Evolutionary conservation across 768 basidiomycete genomes (phyloP).

Genomic region (Auricularia sp.): DNA sequence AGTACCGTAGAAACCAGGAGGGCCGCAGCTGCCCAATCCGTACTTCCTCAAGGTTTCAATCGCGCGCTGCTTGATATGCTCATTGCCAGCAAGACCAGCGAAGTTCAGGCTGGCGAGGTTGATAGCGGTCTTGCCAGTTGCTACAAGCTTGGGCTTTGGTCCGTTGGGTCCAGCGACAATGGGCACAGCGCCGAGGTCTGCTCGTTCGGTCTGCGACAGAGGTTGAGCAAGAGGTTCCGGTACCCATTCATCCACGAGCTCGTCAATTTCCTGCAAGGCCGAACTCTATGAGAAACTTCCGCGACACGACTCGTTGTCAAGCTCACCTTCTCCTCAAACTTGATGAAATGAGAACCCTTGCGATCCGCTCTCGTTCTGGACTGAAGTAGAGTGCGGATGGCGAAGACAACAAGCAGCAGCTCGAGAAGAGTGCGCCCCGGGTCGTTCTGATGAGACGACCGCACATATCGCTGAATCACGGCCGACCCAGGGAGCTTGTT

Average conservation of each 20-base stretch:
- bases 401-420: conserved; percentile 77
- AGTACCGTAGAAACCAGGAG: conserved; percentile 94
- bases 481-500: conserved; percentile 72
- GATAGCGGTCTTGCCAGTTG: conserved; percentile 60
- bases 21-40: conserved; percentile 91
- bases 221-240: conserved; percentile 75
- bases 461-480: conserved; percentile 82
- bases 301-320: conserved; percentile 8
- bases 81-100: conserved; percentile 79
- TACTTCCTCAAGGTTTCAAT: conserved; percentile 79
- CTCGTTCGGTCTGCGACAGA: conserved; percentile 44
- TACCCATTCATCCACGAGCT: conserved; percentile 89
- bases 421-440: conserved; percentile 88
- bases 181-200: conserved; percentile 63
- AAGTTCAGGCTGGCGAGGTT: conserved; percentile 93
- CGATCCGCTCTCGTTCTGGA: conserved; percentile 79
- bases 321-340: conserved; percentile 86
- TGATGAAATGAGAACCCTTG: conserved; percentile 78
- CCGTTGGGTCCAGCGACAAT: conserved; percentile 53
- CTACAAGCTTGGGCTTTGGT: conserved; percentile 73
- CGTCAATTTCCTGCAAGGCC: conserved; percentile 84
- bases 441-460: conserved; percentile 91
- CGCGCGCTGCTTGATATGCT: conserved; percentile 75
- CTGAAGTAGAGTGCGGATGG: conserved; percentile 78
- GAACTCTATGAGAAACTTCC: background rate